Conservation (phyloP, 352 stramenopile species). For the Globisporangium carolinianum region DNA sequence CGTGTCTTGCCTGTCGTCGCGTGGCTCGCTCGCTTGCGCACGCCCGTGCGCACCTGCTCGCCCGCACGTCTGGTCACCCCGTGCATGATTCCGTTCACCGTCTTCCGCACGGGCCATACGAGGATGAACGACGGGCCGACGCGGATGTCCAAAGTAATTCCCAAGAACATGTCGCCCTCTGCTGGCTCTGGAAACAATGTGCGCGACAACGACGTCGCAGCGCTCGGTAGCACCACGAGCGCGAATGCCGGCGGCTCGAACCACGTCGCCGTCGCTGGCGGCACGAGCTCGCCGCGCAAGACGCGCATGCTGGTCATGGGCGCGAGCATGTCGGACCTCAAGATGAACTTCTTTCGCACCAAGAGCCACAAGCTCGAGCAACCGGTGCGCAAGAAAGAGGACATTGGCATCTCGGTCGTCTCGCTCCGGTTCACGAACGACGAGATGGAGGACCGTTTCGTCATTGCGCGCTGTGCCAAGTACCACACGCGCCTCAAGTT, state of each 20-base stretch:
- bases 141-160: slow-evolving; percentile 76
- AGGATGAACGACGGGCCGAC: slow-evolving; percentile 66
- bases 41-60: no score
- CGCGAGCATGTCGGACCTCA: slow-evolving; percentile 54
- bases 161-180: slow-evolving; percentile 26
- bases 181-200: slow-evolving; percentile 11
- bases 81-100: slow-evolving; percentile 61
- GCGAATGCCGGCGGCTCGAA: slow-evolving; percentile 3
- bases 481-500: slow-evolving; percentile 74
- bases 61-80: not conserved
- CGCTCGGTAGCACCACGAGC: slow-evolving; percentile 27
- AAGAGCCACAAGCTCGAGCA: slow-evolving; percentile 19
- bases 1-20: no score
- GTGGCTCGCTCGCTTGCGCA: no score
- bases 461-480: slow-evolving; percentile 37
- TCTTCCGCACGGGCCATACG: slow-evolving; percentile 68
- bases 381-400: slow-evolving; percentile 48
- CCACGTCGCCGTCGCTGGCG: slow-evolving; percentile 1
- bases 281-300: slow-evolving; percentile 22
- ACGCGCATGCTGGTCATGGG: slow-evolving; percentile 43
- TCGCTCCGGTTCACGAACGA: slow-evolving; percentile 64
- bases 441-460: slow-evolving; percentile 64
- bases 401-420: slow-evolving; percentile 69
- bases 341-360: slow-evolving; percentile 66
- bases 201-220: slow-evolving; percentile 18